These are phyloP conservation scores for Russula griseocarnosa DNA, from an alignment of 768 basidiomycete genomes.

Conservation along the genomic window DNA sequence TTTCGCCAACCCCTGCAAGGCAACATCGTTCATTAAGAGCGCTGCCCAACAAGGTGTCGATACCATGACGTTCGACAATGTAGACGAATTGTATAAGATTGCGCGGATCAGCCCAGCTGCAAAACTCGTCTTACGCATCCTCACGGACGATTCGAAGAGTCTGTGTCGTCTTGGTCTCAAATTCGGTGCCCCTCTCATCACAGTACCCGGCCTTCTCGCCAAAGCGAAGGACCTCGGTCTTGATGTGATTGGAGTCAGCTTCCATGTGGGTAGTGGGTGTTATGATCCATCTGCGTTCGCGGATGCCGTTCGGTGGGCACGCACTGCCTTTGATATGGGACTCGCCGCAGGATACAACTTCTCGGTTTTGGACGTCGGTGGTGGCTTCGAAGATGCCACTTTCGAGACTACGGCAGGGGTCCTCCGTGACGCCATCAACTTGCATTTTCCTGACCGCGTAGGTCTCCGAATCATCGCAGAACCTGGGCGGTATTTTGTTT, in stretches of 20 bases:
- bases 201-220: constrained; percentile 73
- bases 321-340: constrained; percentile 84
- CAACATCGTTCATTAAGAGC: constrained; percentile 84
- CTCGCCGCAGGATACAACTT: constrained; percentile 76
- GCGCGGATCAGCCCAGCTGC: constrained; percentile 75
- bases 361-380: constrained; percentile 86
- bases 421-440: constrained; percentile 64
- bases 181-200: constrained; percentile 85
- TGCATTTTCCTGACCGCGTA: constrained; percentile 70
- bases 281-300: constrained; percentile 88
- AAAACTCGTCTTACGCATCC: constrained; percentile 86
- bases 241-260: constrained; percentile 90
- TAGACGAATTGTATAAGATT: constrained; percentile 93
- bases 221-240: constrained; percentile 76
- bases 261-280: constrained; percentile 97
- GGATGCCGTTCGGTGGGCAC: constrained; percentile 83
- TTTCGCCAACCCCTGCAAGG: constrained; percentile 99
- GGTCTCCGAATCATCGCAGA: constrained; percentile 87
- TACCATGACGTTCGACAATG: constrained; percentile 98
- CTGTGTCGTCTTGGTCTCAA: constrained; percentile 92
- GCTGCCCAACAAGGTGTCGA: constrained; percentile 77
- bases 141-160: constrained; percentile 97
- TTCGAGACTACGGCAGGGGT: constrained; percentile 78
- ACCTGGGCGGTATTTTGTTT: constrained; percentile 92
- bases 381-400: constrained; percentile 87